Evolutionary conservation across 306 rosid genomes (phyloP), one percentile per base, ranked within the genome.

Genomic region (Cucumis melo): DNA sequence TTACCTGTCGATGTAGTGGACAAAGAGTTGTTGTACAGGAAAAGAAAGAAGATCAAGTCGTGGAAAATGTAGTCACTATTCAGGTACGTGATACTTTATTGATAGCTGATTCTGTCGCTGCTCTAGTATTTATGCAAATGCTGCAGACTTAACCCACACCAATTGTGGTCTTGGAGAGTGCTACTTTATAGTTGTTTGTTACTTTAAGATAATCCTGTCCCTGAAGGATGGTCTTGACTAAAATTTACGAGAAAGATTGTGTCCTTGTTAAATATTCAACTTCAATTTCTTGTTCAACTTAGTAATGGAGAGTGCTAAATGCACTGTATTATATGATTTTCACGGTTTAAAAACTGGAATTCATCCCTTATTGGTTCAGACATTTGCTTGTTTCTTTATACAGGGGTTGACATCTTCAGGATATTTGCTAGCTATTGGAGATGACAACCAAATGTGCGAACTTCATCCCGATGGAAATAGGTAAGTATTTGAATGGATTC

Each of bases 391-490:
- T 61, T 78, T 78, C 16, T 29, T 78, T 77, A n/a, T 83, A 77
- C 75, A 88, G 92, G 89, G 92, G 67, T 76, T 88, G 83, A 88
- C 90, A 17, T 80, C 86, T 63, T 83, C 91, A 5, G 97, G 96
- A 78, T 89, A 89, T 78, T 85, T 93, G 82, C 85, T 91, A 59
- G 96, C 96, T 53, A 77, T 93, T 74, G 96, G 91, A 58, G 93
- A 91, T 80, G 97, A 91, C 91, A 82, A 81, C 87, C 97, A 86
- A 78, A 87, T 91, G 91, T 89, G 86, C 60, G 91, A 93, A 88
- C 96, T 89, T 81, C 98, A 93, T 83, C 98, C 97, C 76, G 97
- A 93, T 88, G 98, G 97, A 70, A 95, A 90, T 74, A 90, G 97
- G 98, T 90, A 71, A 42, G 54, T 67, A 56, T 58, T 74, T 63